Percentiles rank a stretch among this genome's conserved stretches.
These are phyloP conservation scores for Aspergillus sp. DNA, from an alignment of 2,329 filamentous ascomycete species.

Conservation along the genomic window DNA sequence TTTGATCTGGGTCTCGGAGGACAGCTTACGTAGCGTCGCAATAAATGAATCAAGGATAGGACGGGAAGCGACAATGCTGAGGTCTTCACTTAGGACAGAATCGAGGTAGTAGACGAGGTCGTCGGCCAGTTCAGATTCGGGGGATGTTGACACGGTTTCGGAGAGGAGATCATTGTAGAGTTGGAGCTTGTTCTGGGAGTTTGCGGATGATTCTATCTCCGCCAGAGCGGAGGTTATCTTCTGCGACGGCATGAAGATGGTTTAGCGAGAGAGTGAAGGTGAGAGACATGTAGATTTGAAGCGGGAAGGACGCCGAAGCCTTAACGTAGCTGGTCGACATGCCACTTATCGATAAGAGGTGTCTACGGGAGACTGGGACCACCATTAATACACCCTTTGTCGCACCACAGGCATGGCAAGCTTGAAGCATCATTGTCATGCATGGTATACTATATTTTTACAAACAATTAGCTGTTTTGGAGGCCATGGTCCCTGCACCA, in stretches of 20 bases:
- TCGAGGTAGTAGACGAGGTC: constrained; percentile 69
- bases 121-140: constrained; percentile 49
- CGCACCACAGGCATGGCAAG: not conserved
- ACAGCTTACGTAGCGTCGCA: constrained; percentile 55
- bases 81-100: constrained; percentile 66
- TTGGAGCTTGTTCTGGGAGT: constrained; percentile 52
- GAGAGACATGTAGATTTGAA: not conserved
- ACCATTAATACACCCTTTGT: not conserved
- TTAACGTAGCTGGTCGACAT: not conserved
- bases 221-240: constrained; percentile 51
- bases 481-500: too few species aligned
- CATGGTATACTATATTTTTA: too few species aligned
- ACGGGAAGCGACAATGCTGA: constrained; percentile 75
- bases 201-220: constrained; percentile 50
- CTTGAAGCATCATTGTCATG: not conserved
- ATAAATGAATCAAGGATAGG: constrained; percentile 71
- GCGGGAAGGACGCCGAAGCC: not conserved
- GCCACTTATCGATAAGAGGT: constrained; percentile 28
- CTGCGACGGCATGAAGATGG: constrained; percentile 48
- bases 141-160: constrained; percentile 51
- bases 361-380: not conserved
- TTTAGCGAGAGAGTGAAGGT: not conserved
- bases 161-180: constrained; percentile 60
- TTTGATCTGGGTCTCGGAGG: constrained; percentile 65
- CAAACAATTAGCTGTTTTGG: too few species aligned